Evolutionary conservation across 169 alveolate species (phyloP).

Genomic region (Toxoplasma gondii): DNA sequence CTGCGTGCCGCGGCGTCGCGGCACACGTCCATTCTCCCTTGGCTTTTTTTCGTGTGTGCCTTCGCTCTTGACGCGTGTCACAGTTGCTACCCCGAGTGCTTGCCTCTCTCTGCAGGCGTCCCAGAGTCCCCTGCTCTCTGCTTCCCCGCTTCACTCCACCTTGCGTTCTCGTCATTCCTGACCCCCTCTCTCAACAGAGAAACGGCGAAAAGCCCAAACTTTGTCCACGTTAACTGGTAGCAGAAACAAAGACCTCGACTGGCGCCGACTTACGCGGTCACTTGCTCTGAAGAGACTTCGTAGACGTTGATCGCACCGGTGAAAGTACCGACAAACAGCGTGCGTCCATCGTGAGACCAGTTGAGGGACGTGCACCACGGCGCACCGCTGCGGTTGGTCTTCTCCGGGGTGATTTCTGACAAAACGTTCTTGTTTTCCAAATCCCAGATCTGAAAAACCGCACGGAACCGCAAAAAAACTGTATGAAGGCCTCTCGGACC

Average conservation of each 20-base stretch:
- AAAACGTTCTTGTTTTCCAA: conserved; percentile 92
- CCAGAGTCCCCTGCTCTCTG: neutral
- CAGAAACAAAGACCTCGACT: no score
- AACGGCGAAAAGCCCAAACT: no score
- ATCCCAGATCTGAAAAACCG: conserved; percentile 85
- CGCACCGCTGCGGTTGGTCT: conserved; percentile 90
- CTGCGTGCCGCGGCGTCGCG: neutral
- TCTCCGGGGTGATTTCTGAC: conserved; percentile 90
- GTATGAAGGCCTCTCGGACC: neutral
- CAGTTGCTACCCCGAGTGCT: neutral
- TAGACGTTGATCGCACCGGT: conserved; percentile 91
- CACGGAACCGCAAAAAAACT: neutral
- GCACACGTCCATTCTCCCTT: neutral
- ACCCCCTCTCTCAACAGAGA: no score
- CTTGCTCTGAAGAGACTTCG: conserved; percentile 76
- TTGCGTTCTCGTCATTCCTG: no score
- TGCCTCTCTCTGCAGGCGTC: neutral
- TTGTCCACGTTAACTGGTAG: no score
- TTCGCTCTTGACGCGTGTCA: no score
- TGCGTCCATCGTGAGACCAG: conserved; percentile 94
- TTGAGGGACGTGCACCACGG: conserved; percentile 95
- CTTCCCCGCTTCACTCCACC: neutral
- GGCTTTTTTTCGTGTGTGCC: neutral
- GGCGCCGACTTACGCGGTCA: neutral
- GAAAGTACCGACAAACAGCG: conserved; percentile 93